Conservation (phyloP, 495 filamentous ascomycete genomes). For the Bryoglossum gracile region DNA sequence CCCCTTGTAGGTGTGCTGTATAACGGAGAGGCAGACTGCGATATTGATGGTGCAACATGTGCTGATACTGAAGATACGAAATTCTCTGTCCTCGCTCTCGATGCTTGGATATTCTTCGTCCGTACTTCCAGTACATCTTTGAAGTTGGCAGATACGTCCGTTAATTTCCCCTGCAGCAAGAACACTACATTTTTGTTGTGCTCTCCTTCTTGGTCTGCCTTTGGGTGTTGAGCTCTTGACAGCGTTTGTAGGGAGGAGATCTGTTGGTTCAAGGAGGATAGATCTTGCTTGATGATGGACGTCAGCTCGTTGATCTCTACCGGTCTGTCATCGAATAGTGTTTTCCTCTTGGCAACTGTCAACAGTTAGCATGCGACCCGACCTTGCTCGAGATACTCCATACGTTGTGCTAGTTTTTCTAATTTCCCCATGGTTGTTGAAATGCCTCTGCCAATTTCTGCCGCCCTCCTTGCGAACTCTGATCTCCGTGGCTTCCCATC, state of each 20-base stretch:
- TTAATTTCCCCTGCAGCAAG: slow-evolving; percentile 85
- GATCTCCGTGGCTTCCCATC: slow-evolving; percentile 38
- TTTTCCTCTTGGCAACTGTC: slow-evolving; percentile 87
- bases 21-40: slow-evolving; percentile 70
- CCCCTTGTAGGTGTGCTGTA: slow-evolving; percentile 72
- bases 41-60: slow-evolving; percentile 47
- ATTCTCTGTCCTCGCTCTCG: slow-evolving; percentile 84
- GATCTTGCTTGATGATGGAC: slow-evolving; percentile 95
- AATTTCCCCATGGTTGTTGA: slow-evolving; percentile 89
- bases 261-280: slow-evolving; percentile 79
- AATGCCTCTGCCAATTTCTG: slow-evolving; percentile 85
- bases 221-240: slow-evolving; percentile 63
- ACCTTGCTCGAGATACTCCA: slow-evolving; percentile 24
- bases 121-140: slow-evolving; percentile 95
- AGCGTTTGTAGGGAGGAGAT: slow-evolving; percentile 76
- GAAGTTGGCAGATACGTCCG: slow-evolving; percentile 90
- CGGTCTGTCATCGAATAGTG: slow-evolving; percentile 92
- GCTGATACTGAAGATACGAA: slow-evolving; percentile 86
- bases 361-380: slow-evolving; percentile 6
- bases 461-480: slow-evolving; percentile 86
- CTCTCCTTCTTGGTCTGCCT: slow-evolving; percentile 81
- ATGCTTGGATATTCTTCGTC: slow-evolving; percentile 97
- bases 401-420: slow-evolving; percentile 81
- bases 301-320: slow-evolving; percentile 96
- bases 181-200: slow-evolving; percentile 97